Base-by-base conservation (phyloP, 345 rosid genomes). In the Brassica carinata region DNA sequence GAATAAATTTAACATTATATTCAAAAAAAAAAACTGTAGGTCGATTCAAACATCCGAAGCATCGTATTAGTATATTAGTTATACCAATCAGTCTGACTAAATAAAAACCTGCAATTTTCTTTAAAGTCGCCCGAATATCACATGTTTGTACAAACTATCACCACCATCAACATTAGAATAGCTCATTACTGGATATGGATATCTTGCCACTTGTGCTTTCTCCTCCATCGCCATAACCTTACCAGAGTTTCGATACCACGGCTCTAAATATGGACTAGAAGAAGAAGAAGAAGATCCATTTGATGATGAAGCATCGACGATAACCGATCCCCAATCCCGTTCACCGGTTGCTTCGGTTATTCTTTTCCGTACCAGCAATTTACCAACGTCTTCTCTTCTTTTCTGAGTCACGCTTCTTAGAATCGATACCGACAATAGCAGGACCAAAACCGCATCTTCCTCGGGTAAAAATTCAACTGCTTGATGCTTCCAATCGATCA, bases 311-410 rank as follows among this genome's bases (percentile, higher is more conserved):
- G 84, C 83, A 74, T 87, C 81, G 31, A 89, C 81, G 0, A 85
- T 74, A 10, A 89, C 96, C 1, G 97, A 91, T 63, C 96, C 96
- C 97, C 97, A 95, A 67, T 93, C 97, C 63, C 91, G 77, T n/a
- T 77, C 79, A 33, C 97, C 98, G 0, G 78, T 83, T 18, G 91
- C 89, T 85, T 93, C 97, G 30, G 84, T 90, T 67, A 90, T 29
- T 69, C 98, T 82, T 71, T 89, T 88, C 72, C 99, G 64, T 0
- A 87, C 73, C 71, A 95, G 83, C 67, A 95, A 80, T 33, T 77
- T 84, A 48, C 97, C 98, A 9, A 86, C 69, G 14, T 95, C 98
- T 83, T 90, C 87, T 81, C 86, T 88, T 73, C 83, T 90, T 77
- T 82, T 85, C 75, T 89, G 90, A 0, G 97, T 88, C 40, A 91